phyloP scores from a whole-genome alignment of 495 filamentous ascomycete genomes.

The Lichina pygmaea region DNA sequence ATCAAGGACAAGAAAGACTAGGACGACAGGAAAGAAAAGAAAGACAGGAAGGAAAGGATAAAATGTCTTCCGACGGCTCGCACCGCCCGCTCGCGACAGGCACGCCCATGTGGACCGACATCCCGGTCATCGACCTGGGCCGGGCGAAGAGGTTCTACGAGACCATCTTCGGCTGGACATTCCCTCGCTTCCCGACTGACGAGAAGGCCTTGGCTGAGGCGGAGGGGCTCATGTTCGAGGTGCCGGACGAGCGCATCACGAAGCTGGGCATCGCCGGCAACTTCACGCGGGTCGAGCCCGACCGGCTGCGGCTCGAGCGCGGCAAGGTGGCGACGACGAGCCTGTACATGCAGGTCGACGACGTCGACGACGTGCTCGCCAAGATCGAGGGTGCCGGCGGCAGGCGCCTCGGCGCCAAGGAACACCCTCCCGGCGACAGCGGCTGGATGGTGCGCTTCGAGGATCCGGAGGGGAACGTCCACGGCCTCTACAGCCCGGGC shows the following conservation, averaged over 20 bases:
- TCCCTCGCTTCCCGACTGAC: neutral
- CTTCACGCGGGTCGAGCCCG: neutral
- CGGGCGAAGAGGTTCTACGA: conserved; percentile 1
- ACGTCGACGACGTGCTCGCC: neutral
- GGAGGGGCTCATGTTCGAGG: conserved; percentile 1
- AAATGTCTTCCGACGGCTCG: neutral
- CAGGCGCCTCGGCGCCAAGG: neutral
- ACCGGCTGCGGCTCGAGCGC: neutral
- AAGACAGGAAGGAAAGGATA: no score
- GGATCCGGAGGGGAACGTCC: conserved; percentile 1
- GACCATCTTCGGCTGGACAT: conserved; percentile 1
- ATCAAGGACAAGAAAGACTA: no score
- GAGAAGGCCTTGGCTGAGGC: neutral
- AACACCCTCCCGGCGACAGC: neutral
- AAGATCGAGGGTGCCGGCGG: neutral
- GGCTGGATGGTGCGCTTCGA: neutral
- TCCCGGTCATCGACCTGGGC: neutral
- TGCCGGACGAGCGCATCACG: neutral
- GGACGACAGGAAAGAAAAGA: no score
- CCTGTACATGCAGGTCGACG: conserved; percentile 1
- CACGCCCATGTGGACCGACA: conserved; percentile 1
- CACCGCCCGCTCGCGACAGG: neutral
- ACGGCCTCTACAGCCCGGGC: neutral
- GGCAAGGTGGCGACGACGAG: neutral
- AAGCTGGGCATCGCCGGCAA: neutral